Percentiles rank a stretch among this genome's conserved stretches.
Conservation (phyloP, 805 yeast genomes). For the Candida maris region DNA sequence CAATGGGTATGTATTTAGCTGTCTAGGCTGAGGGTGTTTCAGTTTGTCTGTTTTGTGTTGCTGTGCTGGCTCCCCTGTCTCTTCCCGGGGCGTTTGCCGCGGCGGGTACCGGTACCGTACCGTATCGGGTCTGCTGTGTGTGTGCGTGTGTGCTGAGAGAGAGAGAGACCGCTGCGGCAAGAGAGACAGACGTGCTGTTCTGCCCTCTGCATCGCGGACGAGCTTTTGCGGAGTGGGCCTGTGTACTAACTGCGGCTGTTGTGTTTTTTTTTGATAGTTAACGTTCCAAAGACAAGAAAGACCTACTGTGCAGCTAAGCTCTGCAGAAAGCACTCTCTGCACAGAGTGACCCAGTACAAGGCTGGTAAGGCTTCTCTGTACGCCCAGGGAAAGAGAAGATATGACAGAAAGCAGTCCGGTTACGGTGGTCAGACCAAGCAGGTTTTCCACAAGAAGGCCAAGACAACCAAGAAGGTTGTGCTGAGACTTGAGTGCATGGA, state of each 20-base stretch:
- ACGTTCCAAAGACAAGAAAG: constrained; percentile 99
- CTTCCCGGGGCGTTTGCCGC: too few relatives aligned
- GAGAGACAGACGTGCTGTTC: too few relatives aligned
- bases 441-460: constrained; percentile 99
- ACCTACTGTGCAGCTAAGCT: constrained; percentile 99
- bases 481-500: constrained; percentile 97
- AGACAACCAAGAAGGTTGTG: constrained; percentile 99
- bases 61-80: too few relatives aligned
- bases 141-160: too few relatives aligned
- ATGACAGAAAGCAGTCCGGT: constrained; percentile 99
- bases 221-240: too few relatives aligned
- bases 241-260: too few relatives aligned
- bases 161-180: too few relatives aligned
- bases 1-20: constrained; percentile 19
- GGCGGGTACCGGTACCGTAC: too few relatives aligned
- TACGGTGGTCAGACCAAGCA: constrained; percentile 99
- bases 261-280: too few relatives aligned
- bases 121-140: too few relatives aligned
- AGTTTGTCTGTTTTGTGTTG: neutral
- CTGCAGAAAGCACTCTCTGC: constrained; percentile 99
- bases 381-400: constrained; percentile 99
- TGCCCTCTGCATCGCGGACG: too few relatives aligned
- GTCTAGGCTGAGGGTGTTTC: neutral
- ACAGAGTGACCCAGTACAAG: constrained; percentile 99
- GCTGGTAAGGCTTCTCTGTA: constrained; percentile 99